phyloP scores from a whole-genome alignment of 441 rosid genomes.

The Brassica hybrid region DNA sequence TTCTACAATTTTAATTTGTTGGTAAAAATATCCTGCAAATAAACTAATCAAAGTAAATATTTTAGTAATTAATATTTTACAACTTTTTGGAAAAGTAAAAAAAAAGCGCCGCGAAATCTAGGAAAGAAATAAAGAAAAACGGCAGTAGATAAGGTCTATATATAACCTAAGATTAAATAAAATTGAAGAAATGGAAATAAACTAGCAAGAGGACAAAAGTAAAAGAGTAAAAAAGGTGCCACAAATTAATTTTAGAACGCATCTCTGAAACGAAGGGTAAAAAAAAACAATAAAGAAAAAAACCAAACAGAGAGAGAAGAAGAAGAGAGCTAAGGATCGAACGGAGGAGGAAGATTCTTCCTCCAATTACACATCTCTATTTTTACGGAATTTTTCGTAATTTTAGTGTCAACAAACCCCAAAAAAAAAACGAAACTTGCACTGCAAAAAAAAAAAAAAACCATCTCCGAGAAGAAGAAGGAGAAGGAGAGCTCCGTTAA shows the following conservation, averaged over 20 bases:
- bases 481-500: constrained; percentile 21
- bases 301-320: constrained; percentile 11
- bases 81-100: too few relatives aligned
- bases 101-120: too few relatives aligned
- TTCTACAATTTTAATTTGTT: neutral
- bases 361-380: constrained; percentile 35
- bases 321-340: constrained; percentile 10
- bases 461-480: constrained; percentile 29
- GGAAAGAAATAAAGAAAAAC: too few relatives aligned
- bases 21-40: neutral
- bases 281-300: constrained; percentile 18
- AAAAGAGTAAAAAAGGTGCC: too few relatives aligned
- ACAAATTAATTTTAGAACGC: constrained; percentile 10
- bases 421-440: constrained; percentile 29
- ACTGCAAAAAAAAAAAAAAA: constrained; percentile 29
- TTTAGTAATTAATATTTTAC: neutral
- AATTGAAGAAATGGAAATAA: too few relatives aligned
- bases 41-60: neutral
- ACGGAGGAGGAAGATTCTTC: constrained; percentile 40
- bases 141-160: too few relatives aligned
- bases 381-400: constrained; percentile 35
- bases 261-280: constrained; percentile 27
- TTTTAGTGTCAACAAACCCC: constrained; percentile 1
- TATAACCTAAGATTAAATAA: too few relatives aligned
- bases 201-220: too few relatives aligned